phyloP scores from a whole-genome alignment of 139 green algal species.

The Yamagishiella unicocca region DNA sequence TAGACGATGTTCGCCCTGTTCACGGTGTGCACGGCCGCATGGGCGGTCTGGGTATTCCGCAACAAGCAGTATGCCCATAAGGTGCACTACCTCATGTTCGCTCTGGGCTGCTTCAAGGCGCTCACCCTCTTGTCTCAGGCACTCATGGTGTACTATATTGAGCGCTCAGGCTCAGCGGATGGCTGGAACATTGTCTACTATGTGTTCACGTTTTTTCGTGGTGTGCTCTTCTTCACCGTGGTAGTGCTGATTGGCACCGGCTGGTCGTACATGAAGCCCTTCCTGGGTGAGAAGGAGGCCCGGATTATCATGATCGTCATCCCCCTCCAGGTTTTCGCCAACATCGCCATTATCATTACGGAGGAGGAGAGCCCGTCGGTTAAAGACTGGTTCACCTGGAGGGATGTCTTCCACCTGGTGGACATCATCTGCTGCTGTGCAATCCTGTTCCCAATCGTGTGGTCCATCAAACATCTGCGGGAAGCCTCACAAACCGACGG shows the following conservation, averaged over 20 bases:
- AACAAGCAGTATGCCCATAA: conserved; percentile 70
- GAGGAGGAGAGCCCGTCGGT: conserved; percentile 88
- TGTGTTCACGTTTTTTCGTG: conserved; percentile 93
- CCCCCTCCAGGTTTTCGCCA: conserved; percentile 95
- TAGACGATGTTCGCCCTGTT: conserved; percentile 92
- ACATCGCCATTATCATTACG: conserved; percentile 93
- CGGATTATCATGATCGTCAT: conserved; percentile 94
- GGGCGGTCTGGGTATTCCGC: conserved; percentile 67
- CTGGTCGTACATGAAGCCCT: conserved; percentile 96
- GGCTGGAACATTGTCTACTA: conserved; percentile 99
- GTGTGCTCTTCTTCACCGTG: conserved; percentile 95
- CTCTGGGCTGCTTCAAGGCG: conserved; percentile 89
- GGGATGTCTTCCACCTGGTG: conserved; percentile 95
- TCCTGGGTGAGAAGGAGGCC: conserved; percentile 92
- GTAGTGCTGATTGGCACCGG: conserved; percentile 96
- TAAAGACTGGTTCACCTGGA: conserved; percentile 93
- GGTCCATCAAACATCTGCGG: conserved; percentile 95
- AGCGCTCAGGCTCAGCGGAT: conserved; percentile 79
- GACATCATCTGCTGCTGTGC: conserved; percentile 99
- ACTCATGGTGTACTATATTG: conserved; percentile 87
- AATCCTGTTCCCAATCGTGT: conserved; percentile 98
- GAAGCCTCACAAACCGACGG: conserved; percentile 77
- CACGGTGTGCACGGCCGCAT: conserved; percentile 66
- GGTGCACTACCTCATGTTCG: conserved; percentile 96
- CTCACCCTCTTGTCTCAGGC: conserved; percentile 89